Conservation (phyloP, 139 green algal genomes). For the Chlorella vulgaris region DNA sequence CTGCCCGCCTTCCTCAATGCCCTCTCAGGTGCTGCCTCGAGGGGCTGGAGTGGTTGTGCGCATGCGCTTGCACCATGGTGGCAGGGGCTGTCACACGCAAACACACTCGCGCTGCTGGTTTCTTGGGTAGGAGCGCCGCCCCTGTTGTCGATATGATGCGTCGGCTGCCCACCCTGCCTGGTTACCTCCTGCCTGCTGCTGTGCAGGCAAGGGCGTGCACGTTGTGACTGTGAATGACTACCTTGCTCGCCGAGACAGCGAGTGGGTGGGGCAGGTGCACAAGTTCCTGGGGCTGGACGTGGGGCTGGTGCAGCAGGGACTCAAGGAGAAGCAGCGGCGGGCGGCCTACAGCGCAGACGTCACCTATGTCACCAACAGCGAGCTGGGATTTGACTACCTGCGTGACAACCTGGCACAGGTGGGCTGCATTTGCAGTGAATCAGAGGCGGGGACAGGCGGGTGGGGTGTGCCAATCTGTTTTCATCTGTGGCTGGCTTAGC, state of each 20-base stretch:
- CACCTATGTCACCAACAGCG: slow-evolving; percentile 98
- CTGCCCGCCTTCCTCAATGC: slow-evolving; percentile 98
- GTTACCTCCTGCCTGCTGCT: too few species aligned
- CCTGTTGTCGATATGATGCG: too few species aligned
- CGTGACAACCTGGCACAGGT: slow-evolving; percentile 93
- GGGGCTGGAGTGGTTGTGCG: too few species aligned
- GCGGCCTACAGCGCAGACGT: slow-evolving; percentile 88
- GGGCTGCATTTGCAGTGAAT: slow-evolving; percentile 1
- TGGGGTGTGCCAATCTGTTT: not conserved
- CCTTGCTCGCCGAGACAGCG: slow-evolving; percentile 91
- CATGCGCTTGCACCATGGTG: too few species aligned
- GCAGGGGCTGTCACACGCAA: too few species aligned
- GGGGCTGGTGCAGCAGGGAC: slow-evolving; percentile 80
- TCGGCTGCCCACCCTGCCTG: too few species aligned
- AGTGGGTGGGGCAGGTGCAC: slow-evolving; percentile 97
- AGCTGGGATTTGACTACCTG: slow-evolving; percentile 99
- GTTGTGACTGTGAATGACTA: slow-evolving; percentile 99
- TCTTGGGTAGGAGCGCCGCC: too few species aligned
- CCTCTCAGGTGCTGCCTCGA: slow-evolving; percentile 67
- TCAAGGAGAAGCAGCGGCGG: slow-evolving; percentile 74
- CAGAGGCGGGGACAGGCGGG: not conserved
- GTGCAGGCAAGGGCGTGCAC: slow-evolving; percentile 90
- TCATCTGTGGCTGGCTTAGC: not conserved
- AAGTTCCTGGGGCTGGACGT: slow-evolving; percentile 93
- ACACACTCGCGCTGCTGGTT: too few species aligned